A percentile compares a stretch with the other conserved stretches of the same genome.
phyloP scores from a whole-genome alignment of 139 green algal species.

The Coccomyxa sp. region DNA sequence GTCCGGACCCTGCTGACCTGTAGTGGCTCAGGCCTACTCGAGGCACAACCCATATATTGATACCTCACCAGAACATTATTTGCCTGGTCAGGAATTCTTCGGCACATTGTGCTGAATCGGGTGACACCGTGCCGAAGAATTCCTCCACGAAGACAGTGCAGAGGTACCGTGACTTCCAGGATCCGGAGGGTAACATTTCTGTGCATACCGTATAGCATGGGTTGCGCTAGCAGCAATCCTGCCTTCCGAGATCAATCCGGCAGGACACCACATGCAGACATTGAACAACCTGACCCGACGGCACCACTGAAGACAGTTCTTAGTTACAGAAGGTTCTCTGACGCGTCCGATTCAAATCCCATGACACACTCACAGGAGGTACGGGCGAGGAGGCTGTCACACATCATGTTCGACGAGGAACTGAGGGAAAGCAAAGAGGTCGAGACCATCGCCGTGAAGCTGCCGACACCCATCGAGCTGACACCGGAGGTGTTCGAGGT shows the following conservation, averaged over 20 bases:
- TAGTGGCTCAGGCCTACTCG: background rate
- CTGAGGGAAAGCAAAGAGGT: background rate
- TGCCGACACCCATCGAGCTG: background rate
- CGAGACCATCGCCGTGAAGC: background rate
- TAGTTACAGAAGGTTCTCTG: background rate
- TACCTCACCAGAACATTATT: background rate
- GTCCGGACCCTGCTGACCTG: background rate
- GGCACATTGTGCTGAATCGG: too few relatives aligned
- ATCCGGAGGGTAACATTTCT: too few relatives aligned
- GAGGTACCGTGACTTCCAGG: too few relatives aligned
- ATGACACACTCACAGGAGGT: background rate
- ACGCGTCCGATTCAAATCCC: background rate
- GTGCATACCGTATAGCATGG: background rate
- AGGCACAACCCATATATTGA: slow-evolving; percentile 1
- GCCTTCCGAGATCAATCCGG: background rate
- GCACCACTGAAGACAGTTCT: background rate
- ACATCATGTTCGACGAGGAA: background rate
- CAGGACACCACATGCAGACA: background rate
- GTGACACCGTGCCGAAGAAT: too few relatives aligned
- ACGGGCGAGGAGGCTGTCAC: background rate
- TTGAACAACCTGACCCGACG: background rate
- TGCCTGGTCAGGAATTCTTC: background rate
- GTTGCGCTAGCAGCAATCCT: background rate
- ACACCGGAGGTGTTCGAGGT: background rate
- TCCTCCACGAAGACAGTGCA: too few relatives aligned